Conservation (phyloP, 768 basidiomycete genomes). For the Ephemerocybe angulata region DNA sequence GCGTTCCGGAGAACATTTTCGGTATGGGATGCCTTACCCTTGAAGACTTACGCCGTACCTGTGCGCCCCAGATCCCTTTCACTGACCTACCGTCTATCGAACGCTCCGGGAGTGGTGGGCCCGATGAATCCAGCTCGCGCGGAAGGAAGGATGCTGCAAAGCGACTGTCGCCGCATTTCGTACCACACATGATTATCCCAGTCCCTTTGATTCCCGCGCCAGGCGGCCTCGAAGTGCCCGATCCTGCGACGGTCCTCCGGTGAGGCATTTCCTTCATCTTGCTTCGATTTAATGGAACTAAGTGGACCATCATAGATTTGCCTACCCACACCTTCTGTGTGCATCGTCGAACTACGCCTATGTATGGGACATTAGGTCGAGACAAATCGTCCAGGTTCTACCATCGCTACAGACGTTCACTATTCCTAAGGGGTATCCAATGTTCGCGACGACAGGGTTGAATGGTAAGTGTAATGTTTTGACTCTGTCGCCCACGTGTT, state of each 20-base stretch:
- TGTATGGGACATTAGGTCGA: constrained; percentile 60
- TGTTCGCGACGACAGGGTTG: background rate
- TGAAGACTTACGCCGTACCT: too few species aligned
- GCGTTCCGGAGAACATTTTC: too few species aligned
- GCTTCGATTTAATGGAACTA: background rate
- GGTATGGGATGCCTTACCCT: too few species aligned
- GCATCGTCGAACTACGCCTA: constrained; percentile 43
- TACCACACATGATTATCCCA: constrained; percentile 13
- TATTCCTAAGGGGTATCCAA: background rate
- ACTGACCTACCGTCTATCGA: background rate
- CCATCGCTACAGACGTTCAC: constrained; percentile 29
- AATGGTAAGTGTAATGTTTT: background rate
- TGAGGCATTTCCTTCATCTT: background rate
- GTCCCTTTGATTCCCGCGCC: background rate
- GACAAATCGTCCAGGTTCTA: constrained; percentile 46
- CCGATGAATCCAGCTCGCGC: background rate
- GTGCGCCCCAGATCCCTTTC: too few species aligned
- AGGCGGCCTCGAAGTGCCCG: background rate
- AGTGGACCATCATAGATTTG: constrained; percentile 16
- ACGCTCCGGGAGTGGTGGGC: background rate
- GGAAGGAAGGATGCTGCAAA: background rate
- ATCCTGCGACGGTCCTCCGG: background rate
- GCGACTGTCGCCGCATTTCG: constrained; percentile 6
- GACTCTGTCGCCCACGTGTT: background rate
- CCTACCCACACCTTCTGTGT: constrained; percentile 62